These are phyloP conservation scores for Astrothelium subdiscretum DNA, from an alignment of 495 filamentous ascomycete species.

Conservation along the genomic window DNA sequence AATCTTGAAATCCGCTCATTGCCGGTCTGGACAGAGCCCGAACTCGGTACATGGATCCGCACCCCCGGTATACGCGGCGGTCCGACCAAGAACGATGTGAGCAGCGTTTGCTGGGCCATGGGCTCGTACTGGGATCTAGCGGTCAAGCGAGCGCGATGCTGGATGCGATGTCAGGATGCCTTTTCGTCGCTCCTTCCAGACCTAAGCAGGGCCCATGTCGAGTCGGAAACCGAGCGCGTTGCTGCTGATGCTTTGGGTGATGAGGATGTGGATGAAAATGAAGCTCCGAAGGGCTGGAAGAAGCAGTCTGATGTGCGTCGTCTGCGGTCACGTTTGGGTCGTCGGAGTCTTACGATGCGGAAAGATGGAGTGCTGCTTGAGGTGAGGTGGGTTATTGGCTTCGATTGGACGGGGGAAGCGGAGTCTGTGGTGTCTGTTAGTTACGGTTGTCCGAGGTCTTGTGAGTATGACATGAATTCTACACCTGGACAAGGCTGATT, in stretches of 20 bases:
- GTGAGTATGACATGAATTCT: constrained; percentile 20
- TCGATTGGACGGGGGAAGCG: constrained; percentile 55
- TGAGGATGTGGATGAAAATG: constrained; percentile 13
- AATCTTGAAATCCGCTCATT: constrained; percentile 18
- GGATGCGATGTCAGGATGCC: constrained; percentile 16
- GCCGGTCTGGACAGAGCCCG: constrained; percentile 28
- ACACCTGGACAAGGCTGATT: constrained; percentile 33
- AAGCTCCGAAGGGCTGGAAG: constrained; percentile 21
- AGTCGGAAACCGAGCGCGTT: constrained; percentile 34
- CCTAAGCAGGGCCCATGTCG: too few relatives aligned
- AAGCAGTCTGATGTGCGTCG: not conserved
- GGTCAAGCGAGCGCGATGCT: constrained; percentile 19
- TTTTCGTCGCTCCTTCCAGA: constrained; percentile 19
- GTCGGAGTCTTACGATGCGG: constrained; percentile 8
- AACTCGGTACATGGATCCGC: constrained; percentile 19
- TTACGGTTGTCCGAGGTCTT: not conserved
- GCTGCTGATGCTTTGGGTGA: constrained; percentile 28
- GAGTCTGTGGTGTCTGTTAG: constrained; percentile 24
- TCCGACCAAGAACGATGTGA: constrained; percentile 17
- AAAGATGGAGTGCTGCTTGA: constrained; percentile 15
- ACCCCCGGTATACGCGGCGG: not conserved
- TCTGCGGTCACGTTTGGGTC: constrained; percentile 14
- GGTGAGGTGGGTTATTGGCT: constrained; percentile 39
- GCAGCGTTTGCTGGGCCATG: constrained; percentile 18
- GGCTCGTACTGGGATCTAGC: constrained; percentile 22